Conservation (phyloP, 2,329 filamentous ascomycete genomes). For the Colletotrichum lindemuthianum region DNA sequence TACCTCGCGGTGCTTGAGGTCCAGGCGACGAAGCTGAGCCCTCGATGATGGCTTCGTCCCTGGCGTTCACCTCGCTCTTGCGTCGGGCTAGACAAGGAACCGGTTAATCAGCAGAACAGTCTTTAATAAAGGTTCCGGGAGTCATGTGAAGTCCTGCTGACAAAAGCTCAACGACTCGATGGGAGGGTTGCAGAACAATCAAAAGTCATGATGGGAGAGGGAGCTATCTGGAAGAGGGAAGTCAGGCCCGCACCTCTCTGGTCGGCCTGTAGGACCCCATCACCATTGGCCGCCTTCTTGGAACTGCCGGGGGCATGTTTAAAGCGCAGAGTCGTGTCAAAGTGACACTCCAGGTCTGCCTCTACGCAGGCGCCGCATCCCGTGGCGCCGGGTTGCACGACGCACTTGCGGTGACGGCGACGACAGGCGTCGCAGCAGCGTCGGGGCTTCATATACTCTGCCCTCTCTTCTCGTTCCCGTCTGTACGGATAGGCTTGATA, state of each 20-base stretch:
- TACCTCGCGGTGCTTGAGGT: neutral
- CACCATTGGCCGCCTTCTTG: slow-evolving; percentile 7
- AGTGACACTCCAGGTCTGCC: slow-evolving; percentile 23
- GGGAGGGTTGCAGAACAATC: too few relatives aligned
- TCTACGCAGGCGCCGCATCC: slow-evolving; percentile 29
- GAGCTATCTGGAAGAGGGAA: neutral
- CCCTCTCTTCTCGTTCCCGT: too few relatives aligned
- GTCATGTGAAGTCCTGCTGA: neutral
- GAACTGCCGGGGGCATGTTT: slow-evolving; percentile 24
- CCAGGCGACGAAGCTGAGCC: slow-evolving; percentile 11
- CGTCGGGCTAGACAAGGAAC: slow-evolving; percentile 3
- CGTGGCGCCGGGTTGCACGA: slow-evolving; percentile 25
- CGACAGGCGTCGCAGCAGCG: slow-evolving; percentile 31
- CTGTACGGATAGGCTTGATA: too few relatives aligned
- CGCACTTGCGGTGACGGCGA: slow-evolving; percentile 29
- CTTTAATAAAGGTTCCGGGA: neutral
- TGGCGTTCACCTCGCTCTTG: slow-evolving; percentile 6
- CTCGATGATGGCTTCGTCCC: slow-evolving; percentile 7
- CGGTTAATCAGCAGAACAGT: neutral
- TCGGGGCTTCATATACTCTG: slow-evolving; percentile 21
- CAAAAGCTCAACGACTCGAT: too few relatives aligned
- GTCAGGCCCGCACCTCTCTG: slow-evolving; percentile 19
- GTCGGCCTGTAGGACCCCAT: slow-evolving; percentile 5
- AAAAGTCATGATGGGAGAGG: neutral
- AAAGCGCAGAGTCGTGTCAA: slow-evolving; percentile 27